Evolutionary conservation across 2,329 filamentous ascomycete species (phyloP), one percentile per base, ranked within the genome.

Genomic region (Cytospora leucostoma): DNA sequence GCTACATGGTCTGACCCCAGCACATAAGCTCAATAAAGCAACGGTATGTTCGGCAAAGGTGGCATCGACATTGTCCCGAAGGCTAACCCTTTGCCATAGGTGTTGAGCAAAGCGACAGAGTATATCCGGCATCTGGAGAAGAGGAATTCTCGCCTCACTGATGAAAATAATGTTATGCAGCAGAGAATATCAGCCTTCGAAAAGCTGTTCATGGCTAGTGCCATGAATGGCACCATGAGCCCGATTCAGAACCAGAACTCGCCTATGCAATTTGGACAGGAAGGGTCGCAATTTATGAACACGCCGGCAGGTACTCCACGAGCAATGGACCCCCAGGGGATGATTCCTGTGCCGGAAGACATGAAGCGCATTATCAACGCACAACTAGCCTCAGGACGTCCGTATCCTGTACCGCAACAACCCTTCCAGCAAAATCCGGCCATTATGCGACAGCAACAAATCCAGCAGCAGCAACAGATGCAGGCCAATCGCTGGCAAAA

Each of bases 11-110:
- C 79, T 95, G 58, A 89, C 92, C 2, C 91, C 93, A 0, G 92
- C 93, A 7, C 93, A 96, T 78, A 98, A 98, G 76, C 81, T 97
- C 34, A 98, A 98, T 80, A 98, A 98, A 76, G 94, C 94, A n/a
- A 97, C 93, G 2, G 92, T 88, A 76, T 33, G 72, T 64, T 13
- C 49, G n/a, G 38, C 15, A 15, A 51, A 11, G 47, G 8, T 58
- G n/a, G 21, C n/a, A 13, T 32, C 27, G 8, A 3, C 19, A 8
- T 2, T 1, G 21, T 33, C 35, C 8, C 17, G 21, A 7, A 21
- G 21, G 15, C 66, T 68, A 50, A 67, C 58, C 15, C 35, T 10
- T 51, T 17, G 17, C 54, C 12, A 4, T 53, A 87, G 83, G 84
- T 98, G 57, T 79, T 98, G 51, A 93, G 92, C 68, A 98, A 98